Evolutionary conservation across 2,329 filamentous ascomycete species (phyloP).

Genomic region (Talaromyces sp.): DNA sequence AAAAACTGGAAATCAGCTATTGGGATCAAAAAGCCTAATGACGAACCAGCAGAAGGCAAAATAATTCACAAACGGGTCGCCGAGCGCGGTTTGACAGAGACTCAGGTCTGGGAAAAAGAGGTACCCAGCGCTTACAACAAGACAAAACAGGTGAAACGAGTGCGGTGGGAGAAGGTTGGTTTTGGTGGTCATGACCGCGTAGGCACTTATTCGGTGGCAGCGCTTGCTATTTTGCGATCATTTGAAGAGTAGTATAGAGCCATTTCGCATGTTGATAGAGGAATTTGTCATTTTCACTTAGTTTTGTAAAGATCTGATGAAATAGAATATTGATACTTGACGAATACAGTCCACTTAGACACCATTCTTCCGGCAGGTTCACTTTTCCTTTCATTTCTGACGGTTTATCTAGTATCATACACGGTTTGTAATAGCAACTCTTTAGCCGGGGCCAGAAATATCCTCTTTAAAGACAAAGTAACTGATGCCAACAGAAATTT

Average conservation of each 20-base stretch:
- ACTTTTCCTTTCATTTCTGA: neutral
- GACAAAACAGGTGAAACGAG: slow-evolving; percentile 25
- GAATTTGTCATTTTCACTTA: neutral
- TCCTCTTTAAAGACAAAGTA: neutral
- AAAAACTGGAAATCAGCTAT: slow-evolving; percentile 35
- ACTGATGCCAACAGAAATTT: neutral
- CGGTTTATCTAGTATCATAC: neutral
- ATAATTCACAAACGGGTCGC: slow-evolving; percentile 25
- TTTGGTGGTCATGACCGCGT: slow-evolving; percentile 42
- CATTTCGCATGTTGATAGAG: neutral
- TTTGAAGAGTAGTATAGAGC: slow-evolving; percentile 24
- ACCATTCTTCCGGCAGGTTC: neutral
- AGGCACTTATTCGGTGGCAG: slow-evolving; percentile 32
- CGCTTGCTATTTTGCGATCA: slow-evolving; percentile 31
- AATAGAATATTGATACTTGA: neutral
- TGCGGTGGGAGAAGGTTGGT: slow-evolving; percentile 39
- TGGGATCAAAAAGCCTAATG: slow-evolving; percentile 14
- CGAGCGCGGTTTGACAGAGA: slow-evolving; percentile 24
- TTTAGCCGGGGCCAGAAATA: neutral
- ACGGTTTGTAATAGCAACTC: neutral
- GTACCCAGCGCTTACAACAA: neutral
- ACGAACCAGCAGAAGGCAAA: slow-evolving; percentile 17
- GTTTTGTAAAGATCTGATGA: neutral
- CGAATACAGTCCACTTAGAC: neutral
- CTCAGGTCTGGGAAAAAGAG: slow-evolving; percentile 33